phyloP scores from a whole-genome alignment of 2,329 filamentous ascomycete species.

The Dendryphion nanum region DNA sequence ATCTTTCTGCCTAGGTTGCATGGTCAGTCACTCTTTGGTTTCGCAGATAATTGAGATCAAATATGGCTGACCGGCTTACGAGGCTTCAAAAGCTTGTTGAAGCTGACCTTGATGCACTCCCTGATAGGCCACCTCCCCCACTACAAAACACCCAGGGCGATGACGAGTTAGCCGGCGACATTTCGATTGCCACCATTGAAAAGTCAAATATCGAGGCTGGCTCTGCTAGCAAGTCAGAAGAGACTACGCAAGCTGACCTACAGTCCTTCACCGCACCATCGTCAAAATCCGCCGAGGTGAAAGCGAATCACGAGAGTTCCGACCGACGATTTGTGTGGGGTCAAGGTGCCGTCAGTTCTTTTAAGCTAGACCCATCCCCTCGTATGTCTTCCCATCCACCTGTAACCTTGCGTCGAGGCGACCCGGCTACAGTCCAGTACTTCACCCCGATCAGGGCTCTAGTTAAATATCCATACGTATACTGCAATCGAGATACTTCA shows the following conservation, averaged over 20 bases:
- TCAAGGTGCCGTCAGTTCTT: conserved; percentile 19
- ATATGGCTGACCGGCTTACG: conserved; percentile 25
- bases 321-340: conserved; percentile 23
- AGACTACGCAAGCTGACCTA: too few species aligned
- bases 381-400: conserved; percentile 5
- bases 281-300: too few species aligned
- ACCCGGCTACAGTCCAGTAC: conserved; percentile 29
- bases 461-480: conserved; percentile 58
- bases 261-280: too few species aligned
- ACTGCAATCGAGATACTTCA: conserved; percentile 49
- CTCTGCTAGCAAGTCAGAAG: too few species aligned
- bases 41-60: too few species aligned
- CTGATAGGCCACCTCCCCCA: conserved; percentile 13
- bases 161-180: conserved; percentile 19
- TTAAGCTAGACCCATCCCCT: conserved; percentile 15
- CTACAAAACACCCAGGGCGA: too few species aligned
- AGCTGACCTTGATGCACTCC: conserved; percentile 24
- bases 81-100: conserved; percentile 19
- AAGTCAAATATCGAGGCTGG: too few species aligned
- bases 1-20: too few species aligned
- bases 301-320: too few species aligned
- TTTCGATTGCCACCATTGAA: too few species aligned
- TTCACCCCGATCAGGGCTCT: conserved; percentile 50
- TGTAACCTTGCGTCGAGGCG: conserved; percentile 22
- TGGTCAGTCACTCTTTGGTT: too few species aligned